These are phyloP conservation scores for Tephrocybe sp. DNA, from an alignment of 768 basidiomycete species.

Conservation along the genomic window DNA sequence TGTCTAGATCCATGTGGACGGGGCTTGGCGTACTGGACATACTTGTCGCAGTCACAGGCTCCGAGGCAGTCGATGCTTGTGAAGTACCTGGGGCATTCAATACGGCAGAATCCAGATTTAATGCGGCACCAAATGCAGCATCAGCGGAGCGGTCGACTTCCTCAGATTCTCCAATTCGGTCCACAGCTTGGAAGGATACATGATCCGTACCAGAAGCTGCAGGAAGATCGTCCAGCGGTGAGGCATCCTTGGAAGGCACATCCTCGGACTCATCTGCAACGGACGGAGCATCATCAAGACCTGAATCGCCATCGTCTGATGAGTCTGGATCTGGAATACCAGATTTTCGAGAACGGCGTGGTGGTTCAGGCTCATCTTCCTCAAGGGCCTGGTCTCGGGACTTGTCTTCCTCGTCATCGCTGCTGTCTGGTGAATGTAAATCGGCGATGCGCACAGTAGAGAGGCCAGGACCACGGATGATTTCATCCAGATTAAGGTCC, in stretches of 20 bases:
- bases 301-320: conserved; percentile 35
- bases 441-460: conserved; percentile 28
- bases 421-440: conserved; percentile 39
- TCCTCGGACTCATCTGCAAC: conserved; percentile 11
- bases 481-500: conserved; percentile 33
- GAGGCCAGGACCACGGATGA: conserved; percentile 38
- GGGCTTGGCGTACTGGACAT: conserved; percentile 21
- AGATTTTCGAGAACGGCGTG: conserved; percentile 30
- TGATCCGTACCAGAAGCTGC: conserved; percentile 11
- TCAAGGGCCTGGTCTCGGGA: conserved; percentile 33
- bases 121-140: conserved; percentile 31
- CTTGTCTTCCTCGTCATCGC: conserved; percentile 43
- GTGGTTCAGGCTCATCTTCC: conserved; percentile 28
- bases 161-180: conserved; percentile 28
- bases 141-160: conserved; percentile 33
- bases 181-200: conserved; percentile 30
- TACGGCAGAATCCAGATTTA: conserved; percentile 30
- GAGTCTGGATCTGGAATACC: conserved; percentile 16
- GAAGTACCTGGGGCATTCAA: conserved; percentile 2
- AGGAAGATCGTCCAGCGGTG: not conserved
- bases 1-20: not conserved
- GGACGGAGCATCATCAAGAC: conserved; percentile 33
- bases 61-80: not conserved
- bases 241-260: not conserved
- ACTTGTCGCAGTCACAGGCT: not conserved